Conservation (phyloP, 352 stramenopile genomes). For the Pythium insidiosum region DNA sequence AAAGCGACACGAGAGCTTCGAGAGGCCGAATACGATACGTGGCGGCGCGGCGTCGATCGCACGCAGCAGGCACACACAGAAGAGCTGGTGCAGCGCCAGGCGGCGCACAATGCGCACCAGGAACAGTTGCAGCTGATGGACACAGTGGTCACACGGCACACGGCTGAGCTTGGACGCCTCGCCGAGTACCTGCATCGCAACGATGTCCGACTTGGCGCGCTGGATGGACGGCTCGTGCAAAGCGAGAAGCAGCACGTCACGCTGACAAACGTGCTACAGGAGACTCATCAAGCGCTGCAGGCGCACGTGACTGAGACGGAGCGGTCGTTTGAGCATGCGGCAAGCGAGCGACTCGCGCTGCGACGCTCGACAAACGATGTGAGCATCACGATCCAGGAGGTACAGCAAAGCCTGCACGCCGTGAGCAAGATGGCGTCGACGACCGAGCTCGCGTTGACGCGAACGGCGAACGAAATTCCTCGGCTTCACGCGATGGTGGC, state of each 20-base stretch:
- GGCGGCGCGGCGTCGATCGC: too few species aligned
- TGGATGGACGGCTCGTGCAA: conserved; percentile 30
- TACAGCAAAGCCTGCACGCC: conserved; percentile 36
- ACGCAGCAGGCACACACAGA: too few species aligned
- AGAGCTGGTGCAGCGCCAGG: conserved; percentile 13
- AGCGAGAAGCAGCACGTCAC: conserved; percentile 38
- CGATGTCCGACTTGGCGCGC: conserved; percentile 22
- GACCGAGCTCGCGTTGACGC: conserved; percentile 29
- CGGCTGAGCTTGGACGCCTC: conserved; percentile 22
- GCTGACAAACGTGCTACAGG: conserved; percentile 21
- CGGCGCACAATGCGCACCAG: conserved; percentile 22
- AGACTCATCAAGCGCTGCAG: conserved; percentile 37
- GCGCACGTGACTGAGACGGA: conserved; percentile 19
- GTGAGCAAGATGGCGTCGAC: conserved; percentile 30
- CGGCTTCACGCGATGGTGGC: conserved; percentile 35
- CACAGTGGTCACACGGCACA: conserved; percentile 14
- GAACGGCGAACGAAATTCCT: conserved; percentile 35
- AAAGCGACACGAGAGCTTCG: too few species aligned
- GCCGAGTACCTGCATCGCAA: conserved; percentile 19
- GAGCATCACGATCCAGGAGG: conserved; percentile 32
- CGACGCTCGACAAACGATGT: conserved; percentile 26
- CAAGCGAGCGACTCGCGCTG: conserved; percentile 27
- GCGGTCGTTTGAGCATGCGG: conserved; percentile 18
- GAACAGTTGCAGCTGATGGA: conserved; percentile 24
- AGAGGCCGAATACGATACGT: too few species aligned